Evolutionary conservation across 257 asterid genomes (phyloP).

Genomic region (Forsythia viridissima): DNA sequence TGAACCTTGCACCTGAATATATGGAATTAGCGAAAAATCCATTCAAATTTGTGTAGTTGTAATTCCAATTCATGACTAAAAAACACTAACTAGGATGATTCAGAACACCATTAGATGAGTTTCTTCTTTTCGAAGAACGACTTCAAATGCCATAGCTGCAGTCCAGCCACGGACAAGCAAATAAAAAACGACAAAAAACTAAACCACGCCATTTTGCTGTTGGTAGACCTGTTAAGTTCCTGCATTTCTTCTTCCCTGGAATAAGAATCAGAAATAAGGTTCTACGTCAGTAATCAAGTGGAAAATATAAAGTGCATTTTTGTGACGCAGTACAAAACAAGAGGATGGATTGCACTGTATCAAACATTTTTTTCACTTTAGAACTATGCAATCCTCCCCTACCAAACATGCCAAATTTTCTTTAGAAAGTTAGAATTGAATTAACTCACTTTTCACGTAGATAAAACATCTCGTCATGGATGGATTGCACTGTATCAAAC

Average conservation of each 20-base stretch:
- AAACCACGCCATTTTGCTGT: slow-evolving; percentile 74
- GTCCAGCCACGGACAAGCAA: slow-evolving; percentile 63
- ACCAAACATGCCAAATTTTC: not conserved
- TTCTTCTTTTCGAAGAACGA: slow-evolving; percentile 83
- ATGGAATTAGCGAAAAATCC: not conserved
- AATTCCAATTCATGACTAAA: not conserved
- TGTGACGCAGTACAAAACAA: not conserved
- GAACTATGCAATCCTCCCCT: not conserved
- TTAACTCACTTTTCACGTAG: slow-evolving; percentile 73
- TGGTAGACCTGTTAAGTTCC: slow-evolving; percentile 63
- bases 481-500: slow-evolving; percentile 60
- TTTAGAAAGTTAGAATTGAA: not conserved
- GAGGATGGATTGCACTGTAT: no score
- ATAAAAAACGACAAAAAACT: slow-evolving; percentile 58
- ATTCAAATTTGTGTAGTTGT: not conserved
- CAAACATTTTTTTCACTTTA: no score
- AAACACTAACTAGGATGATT: not conserved
- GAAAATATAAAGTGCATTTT: not conserved
- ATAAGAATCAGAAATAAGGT: not conserved
- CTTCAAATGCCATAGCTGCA: slow-evolving; percentile 86
- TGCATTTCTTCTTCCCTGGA: slow-evolving; percentile 88
- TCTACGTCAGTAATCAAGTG: not conserved
- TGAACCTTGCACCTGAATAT: not conserved
- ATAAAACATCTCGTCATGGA: slow-evolving; percentile 84
- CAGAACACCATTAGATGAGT: slow-evolving; percentile 50